Conservation (phyloP, 805 yeast species). For the Jamesozyma lodderae region DNA sequence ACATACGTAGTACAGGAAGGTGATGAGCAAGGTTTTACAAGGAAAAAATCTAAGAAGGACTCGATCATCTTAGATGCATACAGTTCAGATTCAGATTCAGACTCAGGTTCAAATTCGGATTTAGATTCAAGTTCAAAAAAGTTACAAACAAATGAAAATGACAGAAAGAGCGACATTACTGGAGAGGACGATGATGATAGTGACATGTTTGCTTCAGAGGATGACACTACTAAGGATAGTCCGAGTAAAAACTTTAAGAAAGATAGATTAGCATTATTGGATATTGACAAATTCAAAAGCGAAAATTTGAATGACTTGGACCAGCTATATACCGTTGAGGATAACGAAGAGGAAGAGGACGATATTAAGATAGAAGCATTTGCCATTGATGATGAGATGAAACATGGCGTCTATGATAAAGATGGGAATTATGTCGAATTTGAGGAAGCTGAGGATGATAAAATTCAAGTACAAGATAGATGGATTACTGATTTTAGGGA, state of each 20-base stretch:
- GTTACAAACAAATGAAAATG: not conserved
- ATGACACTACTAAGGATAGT: constrained; percentile 4
- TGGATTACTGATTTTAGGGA: constrained; percentile 22
- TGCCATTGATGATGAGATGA: constrained; percentile 40
- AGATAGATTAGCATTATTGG: constrained; percentile 9
- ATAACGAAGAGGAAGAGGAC: not conserved
- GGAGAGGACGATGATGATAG: not conserved
- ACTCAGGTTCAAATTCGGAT: not conserved
- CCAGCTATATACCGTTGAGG: not conserved
- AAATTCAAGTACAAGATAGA: constrained; percentile 10
- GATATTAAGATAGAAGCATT: constrained; percentile 37
- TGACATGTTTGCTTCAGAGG: constrained; percentile 6
- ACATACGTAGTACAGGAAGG: too few relatives aligned
- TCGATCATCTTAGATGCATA: not conserved
- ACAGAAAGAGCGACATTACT: not conserved
- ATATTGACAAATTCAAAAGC: constrained; percentile 22
- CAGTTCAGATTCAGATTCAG: constrained; percentile 3
- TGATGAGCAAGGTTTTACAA: constrained; percentile 1
- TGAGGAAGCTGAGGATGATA: constrained; percentile 25
- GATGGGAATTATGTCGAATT: constrained; percentile 41
- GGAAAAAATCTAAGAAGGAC: not conserved
- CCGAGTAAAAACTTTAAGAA: not conserved
- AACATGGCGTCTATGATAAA: constrained; percentile 41
- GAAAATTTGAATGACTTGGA: constrained; percentile 1
- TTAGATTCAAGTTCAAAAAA: not conserved